A percentile compares a stretch with the other conserved stretches of the same genome.
Conservation (phyloP, 495 filamentous ascomycete species). For the Thermothielavioides terrestris region DNA sequence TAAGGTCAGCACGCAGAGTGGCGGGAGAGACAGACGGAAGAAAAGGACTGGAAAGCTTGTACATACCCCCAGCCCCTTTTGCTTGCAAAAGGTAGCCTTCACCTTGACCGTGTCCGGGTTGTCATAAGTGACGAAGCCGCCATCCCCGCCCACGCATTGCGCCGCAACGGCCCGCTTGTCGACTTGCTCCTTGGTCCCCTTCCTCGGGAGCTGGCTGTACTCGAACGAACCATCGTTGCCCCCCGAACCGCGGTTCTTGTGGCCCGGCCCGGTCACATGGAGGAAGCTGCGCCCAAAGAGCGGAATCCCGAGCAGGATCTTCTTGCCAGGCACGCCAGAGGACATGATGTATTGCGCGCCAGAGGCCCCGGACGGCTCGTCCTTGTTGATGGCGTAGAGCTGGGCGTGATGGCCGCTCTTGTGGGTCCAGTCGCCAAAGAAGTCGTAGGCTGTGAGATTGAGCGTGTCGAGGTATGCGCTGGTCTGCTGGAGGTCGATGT, state of each 20-base stretch:
- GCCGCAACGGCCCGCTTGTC: slow-evolving; percentile 60
- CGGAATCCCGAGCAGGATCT: slow-evolving; percentile 74
- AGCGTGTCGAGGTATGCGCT: slow-evolving; percentile 64
- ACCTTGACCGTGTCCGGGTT: slow-evolving; percentile 73
- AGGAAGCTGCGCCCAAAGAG: slow-evolving; percentile 77
- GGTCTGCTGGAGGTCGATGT: slow-evolving; percentile 63
- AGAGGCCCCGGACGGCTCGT: slow-evolving; percentile 55
- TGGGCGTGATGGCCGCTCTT: slow-evolving; percentile 72
- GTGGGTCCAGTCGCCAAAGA: slow-evolving; percentile 67
- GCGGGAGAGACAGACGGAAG: not conserved
- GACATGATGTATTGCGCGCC: slow-evolving; percentile 56
- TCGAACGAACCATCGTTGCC: slow-evolving; percentile 80
- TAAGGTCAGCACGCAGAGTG: not conserved
- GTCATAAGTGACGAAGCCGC: slow-evolving; percentile 82
- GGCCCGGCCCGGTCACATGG: slow-evolving; percentile 53
- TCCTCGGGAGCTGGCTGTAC: slow-evolving; percentile 66
- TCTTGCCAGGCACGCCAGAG: slow-evolving; percentile 59
- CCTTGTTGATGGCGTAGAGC: slow-evolving; percentile 53
- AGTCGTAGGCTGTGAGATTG: slow-evolving; percentile 84
- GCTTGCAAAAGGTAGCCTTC: slow-evolving; percentile 74
- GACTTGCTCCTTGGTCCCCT: slow-evolving; percentile 58
- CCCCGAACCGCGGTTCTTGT: slow-evolving; percentile 53
- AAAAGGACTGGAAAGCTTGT: not conserved
- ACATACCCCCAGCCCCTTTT: slow-evolving; percentile 59
- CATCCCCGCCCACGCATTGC: slow-evolving; percentile 71